Evolutionary conservation across 106 monocot genomes (phyloP), one percentile per base, ranked within the genome.

Genomic region (Alisma plantagoaquatica): DNA sequence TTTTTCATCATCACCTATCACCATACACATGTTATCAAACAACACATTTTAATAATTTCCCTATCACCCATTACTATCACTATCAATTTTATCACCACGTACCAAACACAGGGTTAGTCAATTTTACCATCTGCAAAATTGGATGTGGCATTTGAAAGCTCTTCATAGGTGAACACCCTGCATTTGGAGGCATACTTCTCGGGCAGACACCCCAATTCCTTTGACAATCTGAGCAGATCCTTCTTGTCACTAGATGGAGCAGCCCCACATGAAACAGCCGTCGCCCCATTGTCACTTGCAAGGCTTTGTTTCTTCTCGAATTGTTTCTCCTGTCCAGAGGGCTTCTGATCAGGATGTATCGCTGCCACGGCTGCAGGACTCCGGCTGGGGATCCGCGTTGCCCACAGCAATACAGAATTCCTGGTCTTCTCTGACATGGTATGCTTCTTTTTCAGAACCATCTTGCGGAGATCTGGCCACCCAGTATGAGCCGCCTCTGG

Each of bases 131-230:
- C 9, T 19, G 74, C 60, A 52, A 79, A 79, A 45, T 74, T 62
- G 29, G 70, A 70, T 33, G 79, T 79, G 19, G 74, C 74, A 15
- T 30, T 48, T 25, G 31, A 18, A 35, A 79, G 63, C 22, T 79
- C 74, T 46, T 51, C 14, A 31, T 74, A 79, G 46, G 61, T 66
- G 70, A 79, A 79, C 32, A 66, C 17, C 43, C 53, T 65, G 48
- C 78, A 79, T 33, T 56, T 65, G 3, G 70, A 74, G 10, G 74
- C 64, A 59, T 70, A 70, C 57, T 79, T 74, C 49, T 70, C 61
- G 23, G 17, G 45, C 43, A 74, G 65, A 52, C 43, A 57, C 49
- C 56, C 54, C 55, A 79, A 41, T 33, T 79, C 74, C 23, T 61
- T 57, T 23, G 67, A 28, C 20, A 65, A 16, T n/a, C n/a, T n/a